These are phyloP conservation scores for Telopea speciosissima DNA, from an alignment of 177 flowering plant genomes.

Conservation along the genomic window DNA sequence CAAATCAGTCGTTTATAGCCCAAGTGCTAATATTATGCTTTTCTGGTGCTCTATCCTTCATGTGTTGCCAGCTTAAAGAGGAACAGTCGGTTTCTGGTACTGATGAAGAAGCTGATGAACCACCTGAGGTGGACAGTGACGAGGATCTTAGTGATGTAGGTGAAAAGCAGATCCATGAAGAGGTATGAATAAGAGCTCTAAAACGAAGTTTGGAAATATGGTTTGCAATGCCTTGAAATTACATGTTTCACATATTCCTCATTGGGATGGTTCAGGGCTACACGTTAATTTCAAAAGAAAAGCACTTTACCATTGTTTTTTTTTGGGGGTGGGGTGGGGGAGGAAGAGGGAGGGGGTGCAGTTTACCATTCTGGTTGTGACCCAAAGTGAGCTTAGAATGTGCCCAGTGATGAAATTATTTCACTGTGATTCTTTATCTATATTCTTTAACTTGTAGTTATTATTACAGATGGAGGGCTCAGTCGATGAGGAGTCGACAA, in stretches of 20 bases:
- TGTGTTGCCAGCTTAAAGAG: slow-evolving; percentile 54
- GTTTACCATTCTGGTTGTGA: too few relatives aligned
- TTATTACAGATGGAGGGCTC: slow-evolving; percentile 75
- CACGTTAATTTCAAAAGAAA: too few relatives aligned
- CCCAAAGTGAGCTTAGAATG: too few relatives aligned
- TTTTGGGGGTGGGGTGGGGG: too few relatives aligned
- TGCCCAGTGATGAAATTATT: too few relatives aligned
- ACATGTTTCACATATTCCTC: too few relatives aligned
- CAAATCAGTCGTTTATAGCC: background rate
- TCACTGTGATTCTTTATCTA: too few relatives aligned
- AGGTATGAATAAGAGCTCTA: slow-evolving; percentile 37
- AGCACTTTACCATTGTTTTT: too few relatives aligned
- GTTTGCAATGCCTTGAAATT: background rate
- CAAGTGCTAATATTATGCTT: background rate
- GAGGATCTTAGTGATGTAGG: slow-evolving; percentile 76
- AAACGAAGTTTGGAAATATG: background rate
- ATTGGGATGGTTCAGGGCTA: background rate
- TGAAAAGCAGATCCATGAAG: slow-evolving; percentile 47
- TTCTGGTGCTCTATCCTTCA: background rate
- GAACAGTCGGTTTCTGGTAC: slow-evolving; percentile 76
- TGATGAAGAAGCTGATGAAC: slow-evolving; percentile 88
- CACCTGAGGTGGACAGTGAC: slow-evolving; percentile 60
- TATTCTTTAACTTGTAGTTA: background rate
- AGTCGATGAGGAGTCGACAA: slow-evolving; percentile 88
- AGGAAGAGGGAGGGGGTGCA: too few relatives aligned